Percentiles rank a stretch among this genome's conserved stretches.
Evolutionary conservation across 108 stramenopile genomes (phyloP).

Genomic region (Cyclotella atomus): DNA sequence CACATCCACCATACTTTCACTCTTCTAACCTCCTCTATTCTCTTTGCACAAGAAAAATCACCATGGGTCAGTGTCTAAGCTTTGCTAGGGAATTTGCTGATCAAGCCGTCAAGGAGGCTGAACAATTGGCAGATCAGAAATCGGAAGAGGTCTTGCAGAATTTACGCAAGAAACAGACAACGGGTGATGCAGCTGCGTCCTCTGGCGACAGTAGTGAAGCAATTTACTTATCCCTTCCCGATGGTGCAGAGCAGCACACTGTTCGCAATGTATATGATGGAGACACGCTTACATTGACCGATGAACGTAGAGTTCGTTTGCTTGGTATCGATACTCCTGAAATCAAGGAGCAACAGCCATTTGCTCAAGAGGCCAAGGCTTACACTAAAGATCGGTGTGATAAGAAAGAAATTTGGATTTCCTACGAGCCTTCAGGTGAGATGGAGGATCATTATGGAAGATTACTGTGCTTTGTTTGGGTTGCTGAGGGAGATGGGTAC

Average conservation of each 20-base stretch:
- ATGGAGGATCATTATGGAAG: conserved; percentile 7
- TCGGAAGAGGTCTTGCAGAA: neutral
- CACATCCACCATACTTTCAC: neutral
- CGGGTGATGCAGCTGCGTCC: neutral
- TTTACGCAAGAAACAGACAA: no score
- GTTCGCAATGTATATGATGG: conserved; percentile 9
- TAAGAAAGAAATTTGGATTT: conserved; percentile 20
- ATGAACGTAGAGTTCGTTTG: neutral
- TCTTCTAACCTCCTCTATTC: neutral
- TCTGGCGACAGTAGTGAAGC: neutral
- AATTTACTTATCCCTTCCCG: neutral
- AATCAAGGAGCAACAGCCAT: conserved; percentile 5
- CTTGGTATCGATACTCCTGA: conserved; percentile 7
- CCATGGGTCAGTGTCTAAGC: conserved; percentile 8
- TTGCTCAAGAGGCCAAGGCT: conserved; percentile 8
- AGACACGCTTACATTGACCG: conserved; percentile 1
- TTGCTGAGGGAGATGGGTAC: conserved; percentile 18
- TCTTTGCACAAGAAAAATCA: neutral
- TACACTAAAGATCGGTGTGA: conserved; percentile 17
- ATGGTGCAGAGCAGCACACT: neutral
- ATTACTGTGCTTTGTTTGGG: conserved; percentile 24
- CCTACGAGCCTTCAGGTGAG: conserved; percentile 7
- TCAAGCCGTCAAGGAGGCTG: neutral
- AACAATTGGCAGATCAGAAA: neutral
- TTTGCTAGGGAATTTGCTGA: neutral